Percentiles rank a stretch among this genome's conserved stretches.
Evolutionary conservation across 306 rosid genomes (phyloP).

Genomic region (Vigna unguiculata): DNA sequence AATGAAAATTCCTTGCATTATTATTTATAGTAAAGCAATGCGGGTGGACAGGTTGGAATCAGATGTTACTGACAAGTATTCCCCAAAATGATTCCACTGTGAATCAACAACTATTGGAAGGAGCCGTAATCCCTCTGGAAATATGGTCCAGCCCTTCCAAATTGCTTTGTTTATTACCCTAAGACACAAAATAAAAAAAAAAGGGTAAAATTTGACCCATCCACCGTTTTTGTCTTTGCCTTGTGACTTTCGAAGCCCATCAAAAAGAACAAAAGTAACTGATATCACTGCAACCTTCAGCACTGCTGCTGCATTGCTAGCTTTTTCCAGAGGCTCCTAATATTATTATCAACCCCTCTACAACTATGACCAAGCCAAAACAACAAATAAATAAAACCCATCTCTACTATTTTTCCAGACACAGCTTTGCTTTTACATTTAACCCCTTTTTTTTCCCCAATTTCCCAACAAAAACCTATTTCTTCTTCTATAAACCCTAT

Average conservation of each 20-base stretch:
- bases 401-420: constrained; percentile 16
- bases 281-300: constrained; percentile 40
- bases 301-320: neutral
- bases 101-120: constrained; percentile 3
- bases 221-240: constrained; percentile 39
- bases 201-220: constrained; percentile 34
- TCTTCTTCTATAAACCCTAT: constrained; percentile 46
- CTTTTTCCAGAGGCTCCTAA: constrained; percentile 29
- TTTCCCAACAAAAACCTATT: constrained; percentile 42
- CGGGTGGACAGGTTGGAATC: constrained; percentile 50
- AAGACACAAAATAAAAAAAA: constrained; percentile 26
- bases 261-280: constrained; percentile 52
- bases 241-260: constrained; percentile 31
- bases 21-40: constrained; percentile 38
- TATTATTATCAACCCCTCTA: constrained; percentile 39
- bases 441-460: neutral
- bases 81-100: constrained; percentile 44
- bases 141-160: constrained; percentile 19
- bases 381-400: neutral
- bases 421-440: constrained; percentile 1
- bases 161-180: constrained; percentile 32
- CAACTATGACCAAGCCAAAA: constrained; percentile 10
- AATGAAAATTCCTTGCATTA: constrained; percentile 36
- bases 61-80: constrained; percentile 37
- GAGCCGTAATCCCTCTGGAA: constrained; percentile 34